Percentiles rank a stretch among this genome's conserved stretches.
Conservation (phyloP, 768 basidiomycete genomes). For the Daedaleopsis sinensis region DNA sequence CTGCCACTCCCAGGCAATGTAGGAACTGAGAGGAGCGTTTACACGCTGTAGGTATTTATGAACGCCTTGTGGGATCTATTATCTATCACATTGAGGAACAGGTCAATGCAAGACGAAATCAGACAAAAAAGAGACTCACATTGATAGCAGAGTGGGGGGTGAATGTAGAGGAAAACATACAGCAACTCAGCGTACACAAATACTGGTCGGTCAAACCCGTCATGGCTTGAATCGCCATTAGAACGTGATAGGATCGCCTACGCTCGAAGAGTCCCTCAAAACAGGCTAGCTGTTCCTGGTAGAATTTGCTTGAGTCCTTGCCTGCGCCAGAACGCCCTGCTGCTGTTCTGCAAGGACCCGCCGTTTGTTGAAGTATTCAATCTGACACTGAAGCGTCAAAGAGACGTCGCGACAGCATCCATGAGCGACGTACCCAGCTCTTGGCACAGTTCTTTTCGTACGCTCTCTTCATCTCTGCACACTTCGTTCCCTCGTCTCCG, state of each 20-base stretch:
- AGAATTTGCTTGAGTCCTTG: conserved; percentile 39
- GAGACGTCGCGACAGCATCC: conserved; percentile 2
- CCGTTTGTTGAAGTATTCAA: conserved; percentile 94
- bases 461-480: conserved; percentile 52
- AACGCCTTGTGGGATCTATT: no score
- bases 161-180: background rate
- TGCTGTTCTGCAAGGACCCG: conserved; percentile 81
- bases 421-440: conserved; percentile 74
- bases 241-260: background rate
- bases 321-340: conserved; percentile 64
- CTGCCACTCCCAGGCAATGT: no score
- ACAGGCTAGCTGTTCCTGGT: conserved; percentile 24
- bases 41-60: no score
- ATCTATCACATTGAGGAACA: no score
- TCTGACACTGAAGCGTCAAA: conserved; percentile 45
- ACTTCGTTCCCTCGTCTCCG: conserved; percentile 69
- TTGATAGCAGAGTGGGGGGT: background rate
- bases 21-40: no score
- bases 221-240: background rate
- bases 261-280: background rate
- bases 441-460: conserved; percentile 82
- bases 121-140: background rate
- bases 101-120: no score
- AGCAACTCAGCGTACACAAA: background rate
- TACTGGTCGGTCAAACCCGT: background rate